Conservation (phyloP, 1,139 yeast genomes). For the Kurtzmaniella quercitrusa region DNA sequence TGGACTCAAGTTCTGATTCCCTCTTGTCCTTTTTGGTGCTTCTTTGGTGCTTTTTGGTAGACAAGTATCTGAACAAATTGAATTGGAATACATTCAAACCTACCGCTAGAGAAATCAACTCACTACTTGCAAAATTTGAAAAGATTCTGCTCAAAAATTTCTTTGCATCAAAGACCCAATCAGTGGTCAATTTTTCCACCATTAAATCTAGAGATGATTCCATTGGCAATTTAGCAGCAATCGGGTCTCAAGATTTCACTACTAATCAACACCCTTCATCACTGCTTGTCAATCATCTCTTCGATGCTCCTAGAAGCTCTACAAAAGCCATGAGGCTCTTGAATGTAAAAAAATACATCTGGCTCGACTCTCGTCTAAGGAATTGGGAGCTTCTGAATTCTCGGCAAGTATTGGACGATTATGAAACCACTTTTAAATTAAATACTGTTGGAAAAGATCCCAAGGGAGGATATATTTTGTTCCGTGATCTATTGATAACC, state of each 20-base stretch:
- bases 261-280: background rate
- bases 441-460: background rate
- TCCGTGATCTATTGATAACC: constrained; percentile 19
- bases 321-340: constrained; percentile 7
- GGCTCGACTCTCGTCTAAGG: constrained; percentile 25
- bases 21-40: constrained; percentile 7
- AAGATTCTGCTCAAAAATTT: background rate
- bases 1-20: constrained; percentile 6
- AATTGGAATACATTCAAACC: background rate
- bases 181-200: background rate
- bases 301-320: constrained; percentile 6
- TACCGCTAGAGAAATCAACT: background rate
- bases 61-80: background rate
- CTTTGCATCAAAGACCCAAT: background rate
- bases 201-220: background rate
- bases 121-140: background rate
- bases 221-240: background rate
- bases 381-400: constrained; percentile 17
- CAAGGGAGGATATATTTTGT: constrained; percentile 11
- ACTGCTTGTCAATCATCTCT: background rate
- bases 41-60: constrained; percentile 9
- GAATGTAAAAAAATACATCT: constrained; percentile 24
- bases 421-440: constrained; percentile 11
- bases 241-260: background rate
- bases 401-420: constrained; percentile 12